phyloP scores from a whole-genome alignment of 148 eudicot species.

The Nepenthes gracilis region DNA sequence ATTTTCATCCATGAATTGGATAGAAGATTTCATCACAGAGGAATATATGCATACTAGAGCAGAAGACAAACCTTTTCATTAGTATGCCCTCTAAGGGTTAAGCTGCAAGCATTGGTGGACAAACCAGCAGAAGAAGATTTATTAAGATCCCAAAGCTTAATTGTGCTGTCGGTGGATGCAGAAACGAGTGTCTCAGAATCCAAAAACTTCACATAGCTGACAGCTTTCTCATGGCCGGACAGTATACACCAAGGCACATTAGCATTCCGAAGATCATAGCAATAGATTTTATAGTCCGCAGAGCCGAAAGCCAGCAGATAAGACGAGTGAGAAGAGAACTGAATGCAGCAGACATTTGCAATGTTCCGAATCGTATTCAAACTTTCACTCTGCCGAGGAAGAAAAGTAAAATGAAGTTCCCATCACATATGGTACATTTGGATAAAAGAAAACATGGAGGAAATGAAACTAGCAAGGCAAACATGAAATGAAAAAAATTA shows the following conservation, averaged over 20 bases:
- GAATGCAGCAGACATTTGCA: conserved; percentile 90
- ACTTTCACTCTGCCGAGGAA: conserved; percentile 47
- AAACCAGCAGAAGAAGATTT: conserved; percentile 36
- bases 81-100: conserved; percentile 71
- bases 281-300: conserved; percentile 76
- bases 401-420: conserved; percentile 1
- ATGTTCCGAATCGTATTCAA: conserved; percentile 39
- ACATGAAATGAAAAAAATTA: too few species aligned
- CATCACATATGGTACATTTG: too few species aligned
- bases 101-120: conserved; percentile 58
- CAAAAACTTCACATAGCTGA: conserved; percentile 80
- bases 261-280: conserved; percentile 74
- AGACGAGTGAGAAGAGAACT: conserved; percentile 70
- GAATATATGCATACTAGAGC: not conserved
- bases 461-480: too few species aligned
- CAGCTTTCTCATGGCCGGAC: conserved; percentile 74
- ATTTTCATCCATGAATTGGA: too few species aligned
- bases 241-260: conserved; percentile 72
- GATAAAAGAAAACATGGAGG: too few species aligned
- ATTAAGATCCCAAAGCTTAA: conserved; percentile 95
- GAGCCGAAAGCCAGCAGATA: conserved; percentile 72
- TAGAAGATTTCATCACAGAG: not conserved
- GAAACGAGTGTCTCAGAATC: conserved; percentile 73
- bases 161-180: conserved; percentile 88
- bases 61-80: conserved; percentile 65